Evolutionary conservation across 306 rosid species (phyloP).

Genomic region (Pachyrhizus erosus): DNA sequence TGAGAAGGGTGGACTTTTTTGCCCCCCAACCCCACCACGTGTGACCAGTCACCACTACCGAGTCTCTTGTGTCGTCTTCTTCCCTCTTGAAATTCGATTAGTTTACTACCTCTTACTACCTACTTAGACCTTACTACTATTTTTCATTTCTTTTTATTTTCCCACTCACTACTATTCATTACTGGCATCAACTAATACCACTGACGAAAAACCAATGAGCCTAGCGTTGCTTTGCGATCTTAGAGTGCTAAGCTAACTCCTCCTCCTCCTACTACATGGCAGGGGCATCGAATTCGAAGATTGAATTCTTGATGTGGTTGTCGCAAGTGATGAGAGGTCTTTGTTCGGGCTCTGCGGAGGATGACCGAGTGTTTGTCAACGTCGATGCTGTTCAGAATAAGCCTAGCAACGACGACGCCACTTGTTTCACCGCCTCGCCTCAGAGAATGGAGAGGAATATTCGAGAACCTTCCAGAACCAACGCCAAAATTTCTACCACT

Average conservation of each 20-base stretch:
- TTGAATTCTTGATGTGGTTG: constrained; percentile 39
- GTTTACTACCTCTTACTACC: background rate
- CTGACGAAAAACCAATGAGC: background rate
- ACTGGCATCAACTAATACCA: constrained; percentile 15
- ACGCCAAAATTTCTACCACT: background rate
- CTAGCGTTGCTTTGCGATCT: background rate
- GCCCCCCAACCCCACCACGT: background rate
- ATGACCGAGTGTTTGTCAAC: constrained; percentile 35
- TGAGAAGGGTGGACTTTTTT: background rate
- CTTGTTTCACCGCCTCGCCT: constrained; percentile 27
- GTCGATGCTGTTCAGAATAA: background rate
- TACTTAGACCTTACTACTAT: background rate
- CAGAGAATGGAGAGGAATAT: constrained; percentile 44
- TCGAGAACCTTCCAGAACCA: constrained; percentile 35
- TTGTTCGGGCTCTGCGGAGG: constrained; percentile 56
- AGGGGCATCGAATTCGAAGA: constrained; percentile 31
- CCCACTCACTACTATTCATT: background rate
- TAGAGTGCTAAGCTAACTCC: background rate
- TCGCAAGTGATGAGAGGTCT: constrained; percentile 63
- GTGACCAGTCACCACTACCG: background rate
- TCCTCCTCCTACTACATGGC: background rate
- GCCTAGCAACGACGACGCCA: background rate
- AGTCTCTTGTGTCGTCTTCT: constrained; percentile 5
- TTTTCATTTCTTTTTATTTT: background rate
- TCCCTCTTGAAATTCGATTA: background rate